Evolutionary conservation across 371 early-diverging fungal species (phyloP).

Genomic region (Mortierella sp.): DNA sequence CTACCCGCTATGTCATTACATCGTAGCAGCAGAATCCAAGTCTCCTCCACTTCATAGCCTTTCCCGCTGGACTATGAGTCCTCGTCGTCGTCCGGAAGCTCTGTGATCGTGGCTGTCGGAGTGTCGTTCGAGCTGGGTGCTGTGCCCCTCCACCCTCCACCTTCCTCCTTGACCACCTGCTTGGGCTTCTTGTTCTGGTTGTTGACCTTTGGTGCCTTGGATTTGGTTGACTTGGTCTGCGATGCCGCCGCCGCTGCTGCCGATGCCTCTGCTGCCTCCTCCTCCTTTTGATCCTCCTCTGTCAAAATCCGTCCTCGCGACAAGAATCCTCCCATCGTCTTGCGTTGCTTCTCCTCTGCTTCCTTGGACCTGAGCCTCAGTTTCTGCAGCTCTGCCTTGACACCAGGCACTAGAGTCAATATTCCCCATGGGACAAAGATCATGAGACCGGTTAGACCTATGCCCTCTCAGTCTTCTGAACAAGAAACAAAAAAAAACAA

Average conservation of each 20-base stretch:
- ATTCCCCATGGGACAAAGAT: background rate
- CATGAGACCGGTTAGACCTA: background rate
- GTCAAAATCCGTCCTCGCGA: constrained; percentile 41
- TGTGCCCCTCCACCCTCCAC: constrained; percentile 34
- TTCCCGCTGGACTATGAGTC: constrained; percentile 1
- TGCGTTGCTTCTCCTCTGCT: constrained; percentile 42
- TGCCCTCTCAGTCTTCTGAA: too few species aligned
- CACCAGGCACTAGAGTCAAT: constrained; percentile 40
- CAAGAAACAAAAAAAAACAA: too few species aligned
- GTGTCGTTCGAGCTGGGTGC: constrained; percentile 5
- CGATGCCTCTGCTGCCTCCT: background rate
- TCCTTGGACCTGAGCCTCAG: constrained; percentile 38
- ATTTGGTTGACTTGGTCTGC: constrained; percentile 10
- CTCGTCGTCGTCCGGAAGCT: constrained; percentile 44
- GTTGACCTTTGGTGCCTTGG: constrained; percentile 30
- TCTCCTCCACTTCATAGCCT: too few species aligned
- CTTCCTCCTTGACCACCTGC: constrained; percentile 14
- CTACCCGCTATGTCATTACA: too few species aligned
- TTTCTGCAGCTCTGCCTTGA: constrained; percentile 44
- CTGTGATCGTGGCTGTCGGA: constrained; percentile 53
- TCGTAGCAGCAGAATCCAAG: too few species aligned
- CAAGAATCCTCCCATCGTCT: constrained; percentile 50
- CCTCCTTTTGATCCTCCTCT: constrained; percentile 23
- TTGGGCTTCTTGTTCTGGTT: constrained; percentile 22
- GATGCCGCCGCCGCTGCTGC: constrained; percentile 9